Evolutionary conservation across 257 asterid species (phyloP), one percentile per base, ranked within the genome.

Genomic region (Salvia splendens): DNA sequence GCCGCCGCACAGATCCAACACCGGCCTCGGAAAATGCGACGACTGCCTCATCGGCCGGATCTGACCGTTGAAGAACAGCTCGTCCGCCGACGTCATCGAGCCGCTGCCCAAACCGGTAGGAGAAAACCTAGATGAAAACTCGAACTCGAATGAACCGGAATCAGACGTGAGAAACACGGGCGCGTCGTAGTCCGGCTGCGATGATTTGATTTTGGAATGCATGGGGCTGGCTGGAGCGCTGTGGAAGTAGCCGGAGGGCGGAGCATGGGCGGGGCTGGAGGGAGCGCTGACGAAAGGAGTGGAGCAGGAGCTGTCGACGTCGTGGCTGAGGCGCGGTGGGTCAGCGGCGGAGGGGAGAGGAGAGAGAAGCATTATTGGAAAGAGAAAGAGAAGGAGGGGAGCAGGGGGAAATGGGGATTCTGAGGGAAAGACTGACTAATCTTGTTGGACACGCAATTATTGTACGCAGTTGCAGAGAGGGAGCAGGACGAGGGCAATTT

Each of bases 201-300:
- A 24, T 14, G 73, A 0, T 20, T 74, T 73, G 10, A 16, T 6
- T 5, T 64, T 64, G 4, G 48, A 84, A 67, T 82, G 90, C 85
- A 74, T 82, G 6, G 90, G 90, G 57, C 87, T 82, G 0, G 90
- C 85, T 3, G 90, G 90, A 12, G 90, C 90, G 33, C 90, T 84
- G 86, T 70, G 82, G 80, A 72, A 84, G 28, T 79, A 82, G 5
- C 87, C 90, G 57, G 85, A 75, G 0, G 84, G 6, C 73, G 87
- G 85, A 0, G 61, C 79, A 61, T 73, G 77, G 14, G 78, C 75
- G 3, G 90, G 90, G 52, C 84, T 80, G 17, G 90, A 84, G 0
- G 90, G 87, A 4, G 87, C 89, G 8, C 87, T 84, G n/a, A 81
- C 87, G 30, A 78, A 84, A 3, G 89, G 89, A 0, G 87, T 84